Evolutionary conservation across 345 rosid species (phyloP).

Genomic region (Populus simonii): DNA sequence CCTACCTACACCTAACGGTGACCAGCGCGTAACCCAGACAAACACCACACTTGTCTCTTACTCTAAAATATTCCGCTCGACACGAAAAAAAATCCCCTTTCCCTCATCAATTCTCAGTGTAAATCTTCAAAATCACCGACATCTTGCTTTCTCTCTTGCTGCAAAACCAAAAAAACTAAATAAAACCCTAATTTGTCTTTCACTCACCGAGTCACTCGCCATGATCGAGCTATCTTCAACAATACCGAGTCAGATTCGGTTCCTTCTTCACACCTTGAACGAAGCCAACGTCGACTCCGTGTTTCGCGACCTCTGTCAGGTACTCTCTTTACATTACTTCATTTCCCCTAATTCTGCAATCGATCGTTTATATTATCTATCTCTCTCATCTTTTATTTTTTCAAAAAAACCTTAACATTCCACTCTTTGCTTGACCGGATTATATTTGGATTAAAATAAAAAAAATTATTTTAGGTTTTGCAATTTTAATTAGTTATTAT

Average conservation of each 20-base stretch:
- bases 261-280: conserved; percentile 52
- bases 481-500: neutral
- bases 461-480: neutral
- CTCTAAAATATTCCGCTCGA: neutral
- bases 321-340: conserved; percentile 14
- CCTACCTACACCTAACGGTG: neutral
- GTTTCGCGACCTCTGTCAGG: conserved; percentile 62
- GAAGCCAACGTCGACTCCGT: conserved; percentile 62
- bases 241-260: conserved; percentile 61
- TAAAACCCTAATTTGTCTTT: conserved; percentile 17
- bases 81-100: neutral
- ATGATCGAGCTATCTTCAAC: conserved; percentile 53
- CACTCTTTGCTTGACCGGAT: neutral
- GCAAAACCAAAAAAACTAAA: neutral
- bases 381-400: neutral
- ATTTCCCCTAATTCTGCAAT: neutral
- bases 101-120: conserved; percentile 16
- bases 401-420: neutral
- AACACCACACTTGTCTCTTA: neutral
- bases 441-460: neutral
- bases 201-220: conserved; percentile 16
- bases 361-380: neutral
- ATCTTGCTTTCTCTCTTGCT: neutral
- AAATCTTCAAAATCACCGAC: conserved; percentile 13
- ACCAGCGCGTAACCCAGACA: neutral